These are phyloP conservation scores for Salicornia ramosissima DNA, from an alignment of 148 eudicot genomes.

Conservation along the genomic window DNA sequence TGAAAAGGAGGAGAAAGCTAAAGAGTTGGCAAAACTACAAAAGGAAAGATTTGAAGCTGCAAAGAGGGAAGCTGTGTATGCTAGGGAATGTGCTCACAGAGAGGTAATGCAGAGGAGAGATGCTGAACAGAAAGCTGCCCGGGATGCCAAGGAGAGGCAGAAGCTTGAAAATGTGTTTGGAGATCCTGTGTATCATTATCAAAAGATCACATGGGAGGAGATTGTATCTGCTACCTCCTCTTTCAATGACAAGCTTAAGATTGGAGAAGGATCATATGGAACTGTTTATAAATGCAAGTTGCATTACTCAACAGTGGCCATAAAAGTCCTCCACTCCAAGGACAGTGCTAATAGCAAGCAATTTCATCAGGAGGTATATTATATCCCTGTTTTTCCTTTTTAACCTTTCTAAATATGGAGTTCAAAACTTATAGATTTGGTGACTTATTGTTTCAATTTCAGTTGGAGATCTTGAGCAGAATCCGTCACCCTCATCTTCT, in stretches of 20 bases:
- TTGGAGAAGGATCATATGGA: conserved; percentile 83
- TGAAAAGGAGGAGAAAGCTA: conserved; percentile 58
- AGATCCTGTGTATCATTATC: conserved; percentile 46
- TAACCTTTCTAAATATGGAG: neutral
- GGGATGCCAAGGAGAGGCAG: conserved; percentile 58
- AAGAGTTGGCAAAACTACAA: conserved; percentile 56
- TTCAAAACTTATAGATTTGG: neutral
- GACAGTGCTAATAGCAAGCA: conserved; percentile 51
- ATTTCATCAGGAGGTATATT: conserved; percentile 74
- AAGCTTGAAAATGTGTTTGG: conserved; percentile 54
- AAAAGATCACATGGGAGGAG: conserved; percentile 69
- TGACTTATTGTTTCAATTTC: conserved; percentile 12
- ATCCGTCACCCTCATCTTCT: conserved; percentile 81
- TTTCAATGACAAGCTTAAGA: conserved; percentile 49
- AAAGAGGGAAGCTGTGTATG: conserved; percentile 51
- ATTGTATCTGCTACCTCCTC: conserved; percentile 61
- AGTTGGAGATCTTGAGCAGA: conserved; percentile 74
- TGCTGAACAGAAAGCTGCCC: conserved; percentile 51
- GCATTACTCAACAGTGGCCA: conserved; percentile 77
- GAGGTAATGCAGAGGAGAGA: conserved; percentile 62
- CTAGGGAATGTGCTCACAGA: conserved; percentile 46
- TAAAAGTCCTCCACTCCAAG: conserved; percentile 70
- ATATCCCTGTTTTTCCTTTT: conserved; percentile 32
- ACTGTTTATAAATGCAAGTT: conserved; percentile 77
- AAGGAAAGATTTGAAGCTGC: conserved; percentile 56